Percentiles rank a stretch among this genome's conserved stretches.
phyloP scores from a whole-genome alignment of 371 early-diverging fungal species.

The Mucor ambiguus region DNA sequence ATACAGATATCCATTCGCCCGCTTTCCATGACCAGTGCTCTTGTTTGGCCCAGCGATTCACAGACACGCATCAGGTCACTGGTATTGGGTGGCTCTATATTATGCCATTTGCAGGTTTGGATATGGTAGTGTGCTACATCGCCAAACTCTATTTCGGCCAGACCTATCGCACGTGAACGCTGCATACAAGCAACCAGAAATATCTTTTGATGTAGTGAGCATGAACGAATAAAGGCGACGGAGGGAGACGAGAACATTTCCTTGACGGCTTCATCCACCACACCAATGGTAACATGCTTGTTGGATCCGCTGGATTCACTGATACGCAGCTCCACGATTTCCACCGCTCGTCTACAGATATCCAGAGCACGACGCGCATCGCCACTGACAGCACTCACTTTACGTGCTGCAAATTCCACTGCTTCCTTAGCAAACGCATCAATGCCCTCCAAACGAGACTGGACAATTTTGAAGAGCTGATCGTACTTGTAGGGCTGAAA shows the following conservation, averaged over 20 bases:
- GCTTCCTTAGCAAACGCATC: slow-evolving; percentile 82
- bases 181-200: slow-evolving; percentile 77
- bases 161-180: slow-evolving; percentile 65
- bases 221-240: slow-evolving; percentile 71
- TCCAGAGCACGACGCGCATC: slow-evolving; percentile 97
- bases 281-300: slow-evolving; percentile 69
- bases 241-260: slow-evolving; percentile 85
- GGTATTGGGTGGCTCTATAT: slow-evolving; percentile 62
- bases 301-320: slow-evolving; percentile 5
- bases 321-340: slow-evolving; percentile 69
- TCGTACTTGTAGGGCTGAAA: slow-evolving; percentile 89
- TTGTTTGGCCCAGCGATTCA: slow-evolving; percentile 68
- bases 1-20: slow-evolving; percentile 74
- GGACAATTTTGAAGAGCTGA: slow-evolving; percentile 85
- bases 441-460: slow-evolving; percentile 75
- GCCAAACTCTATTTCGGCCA: slow-evolving; percentile 76
- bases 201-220: slow-evolving; percentile 82
- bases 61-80: slow-evolving; percentile 69
- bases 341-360: slow-evolving; percentile 89
- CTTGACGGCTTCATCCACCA: slow-evolving; percentile 78
- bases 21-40: slow-evolving; percentile 66
- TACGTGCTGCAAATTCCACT: slow-evolving; percentile 91
- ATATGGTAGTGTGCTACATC: slow-evolving; percentile 58
- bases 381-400: slow-evolving; percentile 94
- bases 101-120: slow-evolving; percentile 69